These are phyloP conservation scores for Phytopythium mirpurense DNA, from an alignment of 352 stramenopile species.

Conservation along the genomic window DNA sequence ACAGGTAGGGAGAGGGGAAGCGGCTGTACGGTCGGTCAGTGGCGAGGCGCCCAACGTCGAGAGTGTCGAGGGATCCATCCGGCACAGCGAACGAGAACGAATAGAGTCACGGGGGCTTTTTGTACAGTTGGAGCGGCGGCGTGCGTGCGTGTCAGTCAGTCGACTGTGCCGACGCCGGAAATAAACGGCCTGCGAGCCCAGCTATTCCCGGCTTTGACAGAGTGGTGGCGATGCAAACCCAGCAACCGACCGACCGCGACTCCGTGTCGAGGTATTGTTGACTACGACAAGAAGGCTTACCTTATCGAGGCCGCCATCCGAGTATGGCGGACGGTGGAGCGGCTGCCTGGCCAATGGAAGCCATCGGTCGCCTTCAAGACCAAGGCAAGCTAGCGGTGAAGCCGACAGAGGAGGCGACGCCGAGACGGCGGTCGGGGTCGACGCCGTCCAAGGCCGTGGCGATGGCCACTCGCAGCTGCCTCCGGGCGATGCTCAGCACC, in stretches of 20 bases:
- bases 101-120: constrained; percentile 7
- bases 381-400: background rate
- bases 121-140: constrained; percentile 3
- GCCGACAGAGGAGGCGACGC: background rate
- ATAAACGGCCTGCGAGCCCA: no score
- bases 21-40: constrained; percentile 4
- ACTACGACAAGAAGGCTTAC: no score
- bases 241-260: no score
- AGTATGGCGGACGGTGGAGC: no score
- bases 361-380: background rate
- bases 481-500: background rate
- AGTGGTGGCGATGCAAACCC: no score
- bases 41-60: background rate
- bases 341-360: no score
- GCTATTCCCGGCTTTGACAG: no score
- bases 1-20: background rate
- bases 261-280: no score
- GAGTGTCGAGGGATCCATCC: background rate
- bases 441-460: background rate
- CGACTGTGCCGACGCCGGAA: no score
- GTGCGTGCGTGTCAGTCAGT: background rate
- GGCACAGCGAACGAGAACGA: background rate
- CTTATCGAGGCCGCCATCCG: no score
- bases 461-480: background rate
- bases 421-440: background rate